Evolutionary conservation across 495 filamentous ascomycete species (phyloP), one percentile per base, ranked within the genome.

Genomic region (Podospora conica): DNA sequence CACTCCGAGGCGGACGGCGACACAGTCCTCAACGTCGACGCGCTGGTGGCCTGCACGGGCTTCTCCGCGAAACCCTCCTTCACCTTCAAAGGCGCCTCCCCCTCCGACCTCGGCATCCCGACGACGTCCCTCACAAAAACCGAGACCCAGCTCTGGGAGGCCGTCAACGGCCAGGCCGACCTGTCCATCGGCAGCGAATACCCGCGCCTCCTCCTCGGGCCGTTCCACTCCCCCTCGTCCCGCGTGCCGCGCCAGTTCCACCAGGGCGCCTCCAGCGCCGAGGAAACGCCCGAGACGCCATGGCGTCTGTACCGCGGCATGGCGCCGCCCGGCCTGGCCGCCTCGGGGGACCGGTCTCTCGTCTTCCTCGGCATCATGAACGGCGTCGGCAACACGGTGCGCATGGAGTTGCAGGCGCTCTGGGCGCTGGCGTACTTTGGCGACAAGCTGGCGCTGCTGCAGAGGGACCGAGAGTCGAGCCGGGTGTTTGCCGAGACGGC

Each of bases 231-330:
- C 7, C 62, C 64, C 0, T 62, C 48, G 0, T 60, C 54, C 71
- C 68, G 60, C 55, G 55, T 20, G 31, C 63, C 53, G 25, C 61
- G 28, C 21, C 22, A 27, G 23, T 63, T 63, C 27, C 48, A 60
- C 21, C 64, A 25, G 2, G 64, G 58, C 15, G 18, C 64, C 20
- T 23, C 23, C 33, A 55, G 53, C 24, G 48, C 64, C 6, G 59
- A 64, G 7, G 65, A 69, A 18, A 61, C 31, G 0, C 15, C 56
- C 12, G 68, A 76, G 40, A 77, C 76, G 1, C 78, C 79, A 18
- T 79, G 74, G 64, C 72, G 76, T n/a, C 79, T 92, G 10, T 82
- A 87, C 66, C 86, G 87, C 31, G 90, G 90, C 71, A 84, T 92
- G 72, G 82, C 89, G 0, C 89, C 90, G 0, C 79, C 87, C 2